These are phyloP conservation scores for Hymenoscyphus linearis DNA, from an alignment of 2,329 filamentous ascomycete genomes.

Conservation along the genomic window DNA sequence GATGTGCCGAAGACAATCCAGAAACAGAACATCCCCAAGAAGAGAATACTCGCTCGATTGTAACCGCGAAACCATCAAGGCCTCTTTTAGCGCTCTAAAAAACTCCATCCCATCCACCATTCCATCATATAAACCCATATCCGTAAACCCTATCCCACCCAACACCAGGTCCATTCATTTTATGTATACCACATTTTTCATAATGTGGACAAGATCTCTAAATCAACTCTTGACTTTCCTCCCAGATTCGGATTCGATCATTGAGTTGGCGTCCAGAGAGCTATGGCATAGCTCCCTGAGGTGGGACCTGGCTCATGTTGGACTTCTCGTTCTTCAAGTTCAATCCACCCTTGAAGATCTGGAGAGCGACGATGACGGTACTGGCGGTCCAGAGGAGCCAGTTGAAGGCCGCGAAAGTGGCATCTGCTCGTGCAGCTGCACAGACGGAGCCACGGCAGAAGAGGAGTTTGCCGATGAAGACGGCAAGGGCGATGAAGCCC, in stretches of 20 bases:
- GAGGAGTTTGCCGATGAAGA: conserved; percentile 49
- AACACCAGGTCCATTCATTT: not conserved
- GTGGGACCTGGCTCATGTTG: conserved; percentile 28
- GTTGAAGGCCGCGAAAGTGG: conserved; percentile 48
- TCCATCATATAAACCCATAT: not conserved
- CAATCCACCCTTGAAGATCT: conserved; percentile 42
- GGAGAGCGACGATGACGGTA: conserved; percentile 41
- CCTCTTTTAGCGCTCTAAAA: not conserved
- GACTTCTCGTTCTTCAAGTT: conserved; percentile 25
- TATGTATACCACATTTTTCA: not conserved
- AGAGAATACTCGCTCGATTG: not conserved
- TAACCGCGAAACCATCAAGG: conserved; percentile 3
- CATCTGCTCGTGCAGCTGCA: conserved; percentile 47
- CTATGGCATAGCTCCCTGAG: conserved; percentile 8
- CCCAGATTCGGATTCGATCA: not conserved
- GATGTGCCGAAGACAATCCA: not conserved
- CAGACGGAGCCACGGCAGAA: conserved; percentile 56
- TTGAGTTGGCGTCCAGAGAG: not conserved
- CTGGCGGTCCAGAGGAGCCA: conserved; percentile 50
- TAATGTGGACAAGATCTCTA: not conserved
- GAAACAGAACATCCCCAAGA: not conserved
- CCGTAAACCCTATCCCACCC: not conserved
- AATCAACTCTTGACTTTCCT: not conserved
- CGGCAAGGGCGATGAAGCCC: conserved; percentile 53
- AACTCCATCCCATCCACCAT: not conserved